Conservation (phyloP, 805 yeast genomes). For the Starmerella asiatica region DNA sequence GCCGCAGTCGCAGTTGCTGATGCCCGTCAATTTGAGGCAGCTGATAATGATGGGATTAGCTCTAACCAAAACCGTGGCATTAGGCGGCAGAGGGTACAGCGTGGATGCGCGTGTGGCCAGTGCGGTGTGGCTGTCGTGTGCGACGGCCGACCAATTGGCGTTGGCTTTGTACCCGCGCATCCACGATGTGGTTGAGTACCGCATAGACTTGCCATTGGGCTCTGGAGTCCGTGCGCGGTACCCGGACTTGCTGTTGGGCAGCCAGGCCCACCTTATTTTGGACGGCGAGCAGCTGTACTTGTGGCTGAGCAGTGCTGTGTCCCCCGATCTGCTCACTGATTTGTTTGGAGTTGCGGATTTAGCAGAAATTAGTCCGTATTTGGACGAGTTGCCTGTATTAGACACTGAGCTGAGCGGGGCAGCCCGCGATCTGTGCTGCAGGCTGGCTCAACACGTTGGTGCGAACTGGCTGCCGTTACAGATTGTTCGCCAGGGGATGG, state of each 20-base stretch:
- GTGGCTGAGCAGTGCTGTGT: constrained; percentile 29
- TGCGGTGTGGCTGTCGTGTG: constrained; percentile 37
- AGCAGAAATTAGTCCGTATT: constrained; percentile 35
- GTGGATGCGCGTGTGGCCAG: constrained; percentile 52
- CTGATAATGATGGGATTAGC: constrained; percentile 55
- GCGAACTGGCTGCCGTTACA: constrained; percentile 37
- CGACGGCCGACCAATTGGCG: constrained; percentile 44
- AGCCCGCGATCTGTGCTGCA: constrained; percentile 48
- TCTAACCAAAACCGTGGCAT: constrained; percentile 53
- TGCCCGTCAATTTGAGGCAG: constrained; percentile 69
- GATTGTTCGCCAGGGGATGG: constrained; percentile 51
- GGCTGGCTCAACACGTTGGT: constrained; percentile 35
- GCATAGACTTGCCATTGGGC: constrained; percentile 22
- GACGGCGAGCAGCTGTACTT: constrained; percentile 35
- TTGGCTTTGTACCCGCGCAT: constrained; percentile 69
- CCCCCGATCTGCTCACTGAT: constrained; percentile 48
- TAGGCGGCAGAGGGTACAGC: constrained; percentile 37
- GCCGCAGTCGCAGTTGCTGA: constrained; percentile 49
- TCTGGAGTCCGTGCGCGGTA: constrained; percentile 11
- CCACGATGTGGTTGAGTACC: constrained; percentile 39
- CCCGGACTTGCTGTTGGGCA: constrained; percentile 30
- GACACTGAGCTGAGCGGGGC: constrained; percentile 58
- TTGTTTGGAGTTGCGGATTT: constrained; percentile 44
- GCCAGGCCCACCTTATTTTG: constrained; percentile 64
- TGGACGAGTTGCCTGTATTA: constrained; percentile 53